Percentiles rank a stretch among this genome's conserved stretches.
phyloP scores from a whole-genome alignment of 495 filamentous ascomycete species.

The Acidiella bohemica region DNA sequence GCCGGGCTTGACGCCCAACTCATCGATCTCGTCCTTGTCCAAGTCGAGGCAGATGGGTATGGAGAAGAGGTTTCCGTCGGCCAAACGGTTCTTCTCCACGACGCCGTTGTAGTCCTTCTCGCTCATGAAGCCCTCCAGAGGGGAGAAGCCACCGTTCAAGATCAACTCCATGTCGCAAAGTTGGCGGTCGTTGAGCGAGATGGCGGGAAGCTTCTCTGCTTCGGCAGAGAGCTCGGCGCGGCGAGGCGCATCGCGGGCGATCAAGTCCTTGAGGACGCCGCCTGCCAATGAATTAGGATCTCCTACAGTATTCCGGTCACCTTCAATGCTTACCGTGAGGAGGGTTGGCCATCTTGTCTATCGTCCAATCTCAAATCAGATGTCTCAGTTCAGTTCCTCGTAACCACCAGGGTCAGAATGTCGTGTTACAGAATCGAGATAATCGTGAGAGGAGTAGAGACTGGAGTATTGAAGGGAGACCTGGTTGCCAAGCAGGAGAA shows the following conservation, averaged over 20 bases:
- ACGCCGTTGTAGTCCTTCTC: conserved; percentile 88
- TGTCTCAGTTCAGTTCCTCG: too few species aligned
- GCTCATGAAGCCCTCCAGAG: conserved; percentile 96
- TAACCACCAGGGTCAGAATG: too few species aligned
- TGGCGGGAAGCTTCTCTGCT: conserved; percentile 73
- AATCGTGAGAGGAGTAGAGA: too few species aligned
- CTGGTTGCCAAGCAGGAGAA: too few species aligned
- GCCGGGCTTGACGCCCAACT: conserved; percentile 60
- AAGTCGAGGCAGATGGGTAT: conserved; percentile 95
- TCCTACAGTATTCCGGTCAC: background rate
- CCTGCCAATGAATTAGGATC: too few species aligned
- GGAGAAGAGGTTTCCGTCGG: conserved; percentile 82
- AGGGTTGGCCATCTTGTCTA: conserved; percentile 59
- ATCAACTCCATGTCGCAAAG: conserved; percentile 95
- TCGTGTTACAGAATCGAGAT: too few species aligned
- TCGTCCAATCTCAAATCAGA: too few species aligned
- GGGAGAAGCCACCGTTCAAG: conserved; percentile 91
- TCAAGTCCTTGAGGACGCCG: conserved; percentile 90
- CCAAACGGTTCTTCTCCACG: conserved; percentile 70
- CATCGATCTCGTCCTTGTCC: conserved; percentile 55
- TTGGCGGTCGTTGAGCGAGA: conserved; percentile 80
- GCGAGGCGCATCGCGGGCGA: conserved; percentile 74
- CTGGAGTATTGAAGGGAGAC: too few species aligned
- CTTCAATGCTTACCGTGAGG: conserved; percentile 49
- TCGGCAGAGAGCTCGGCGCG: conserved; percentile 64